A percentile compares a stretch with the other conserved stretches of the same genome.
phyloP scores from a whole-genome alignment of 2,329 filamentous ascomycete genomes.

The Aspergillus ibericus region DNA sequence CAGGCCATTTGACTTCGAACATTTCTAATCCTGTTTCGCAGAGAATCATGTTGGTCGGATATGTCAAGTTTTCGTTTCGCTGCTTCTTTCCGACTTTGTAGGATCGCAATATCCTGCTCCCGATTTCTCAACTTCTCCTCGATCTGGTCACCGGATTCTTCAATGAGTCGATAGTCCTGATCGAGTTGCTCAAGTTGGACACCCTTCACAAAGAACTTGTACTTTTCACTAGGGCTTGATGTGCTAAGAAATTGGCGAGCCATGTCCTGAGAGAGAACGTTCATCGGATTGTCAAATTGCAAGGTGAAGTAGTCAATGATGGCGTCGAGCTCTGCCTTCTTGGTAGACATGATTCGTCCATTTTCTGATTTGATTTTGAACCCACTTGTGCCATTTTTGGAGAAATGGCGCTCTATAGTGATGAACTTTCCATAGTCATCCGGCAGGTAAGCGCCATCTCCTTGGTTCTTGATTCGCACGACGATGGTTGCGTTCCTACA shows the following conservation, averaged over 20 bases:
- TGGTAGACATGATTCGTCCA: conserved; percentile 72
- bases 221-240: conserved; percentile 80
- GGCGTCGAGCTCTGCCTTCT: conserved; percentile 83
- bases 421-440: conserved; percentile 83
- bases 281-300: conserved; percentile 96
- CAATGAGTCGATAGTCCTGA: conserved; percentile 82
- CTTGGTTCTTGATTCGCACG: conserved; percentile 89
- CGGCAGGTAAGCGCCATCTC: conserved; percentile 77
- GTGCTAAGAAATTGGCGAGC: conserved; percentile 89
- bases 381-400: conserved; percentile 68
- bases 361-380: conserved; percentile 82
- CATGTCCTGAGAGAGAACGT: conserved; percentile 91
- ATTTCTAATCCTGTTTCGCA: conserved; percentile 61
- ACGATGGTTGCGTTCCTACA: conserved; percentile 61
- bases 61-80: conserved; percentile 65
- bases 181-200: conserved; percentile 91
- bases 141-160: conserved; percentile 73
- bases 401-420: conserved; percentile 87
- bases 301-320: conserved; percentile 91
- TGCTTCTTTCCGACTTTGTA: conserved; percentile 60
- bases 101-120: conserved; percentile 61
- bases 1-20: conserved; percentile 73
- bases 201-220: conserved; percentile 93
- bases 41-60: conserved; percentile 64
- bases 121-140: conserved; percentile 63